phyloP scores from a whole-genome alignment of 78 protist genomes.

The Dictyostelium intermedium region DNA sequence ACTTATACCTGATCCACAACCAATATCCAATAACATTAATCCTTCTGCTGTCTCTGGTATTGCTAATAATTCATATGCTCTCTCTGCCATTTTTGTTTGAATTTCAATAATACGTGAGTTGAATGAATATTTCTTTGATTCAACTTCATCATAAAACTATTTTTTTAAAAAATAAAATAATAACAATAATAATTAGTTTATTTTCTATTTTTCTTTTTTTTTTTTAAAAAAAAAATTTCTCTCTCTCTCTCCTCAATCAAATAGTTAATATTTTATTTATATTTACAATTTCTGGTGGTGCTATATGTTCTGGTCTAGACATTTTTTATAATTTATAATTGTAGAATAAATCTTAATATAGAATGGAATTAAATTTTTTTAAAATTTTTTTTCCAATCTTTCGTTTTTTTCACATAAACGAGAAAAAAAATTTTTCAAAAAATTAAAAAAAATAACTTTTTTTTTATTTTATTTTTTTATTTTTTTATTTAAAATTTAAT shows the following conservation, averaged over 20 bases:
- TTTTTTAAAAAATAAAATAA: not conserved
- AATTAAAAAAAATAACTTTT: too few relatives aligned
- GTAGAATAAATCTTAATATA: not conserved
- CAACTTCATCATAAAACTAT: conserved; percentile 80
- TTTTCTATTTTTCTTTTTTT: too few relatives aligned
- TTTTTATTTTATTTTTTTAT: too few relatives aligned
- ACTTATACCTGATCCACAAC: conserved; percentile 95
- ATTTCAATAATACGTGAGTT: conserved; percentile 92
- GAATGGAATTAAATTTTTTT: too few relatives aligned
- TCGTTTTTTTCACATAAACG: too few relatives aligned
- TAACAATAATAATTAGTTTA: not conserved
- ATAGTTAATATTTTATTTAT: not conserved
- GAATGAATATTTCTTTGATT: conserved; percentile 72
- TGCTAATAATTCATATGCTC: conserved; percentile 94
- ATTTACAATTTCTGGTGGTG: conserved; percentile 85
- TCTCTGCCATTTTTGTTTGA: conserved; percentile 94
- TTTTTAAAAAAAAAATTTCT: too few relatives aligned
- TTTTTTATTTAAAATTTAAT: too few relatives aligned
- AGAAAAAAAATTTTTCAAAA: too few relatives aligned
- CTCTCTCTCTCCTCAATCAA: not conserved
- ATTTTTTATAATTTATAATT: not conserved
- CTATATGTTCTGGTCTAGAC: conserved; percentile 84
- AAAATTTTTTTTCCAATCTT: too few relatives aligned
- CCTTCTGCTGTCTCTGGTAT: conserved; percentile 77
- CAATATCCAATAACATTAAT: conserved; percentile 93